A percentile compares a stretch with the other conserved stretches of the same genome.
Evolutionary conservation across 495 filamentous ascomycete genomes (phyloP).

Genomic region (Neurospora sp.): DNA sequence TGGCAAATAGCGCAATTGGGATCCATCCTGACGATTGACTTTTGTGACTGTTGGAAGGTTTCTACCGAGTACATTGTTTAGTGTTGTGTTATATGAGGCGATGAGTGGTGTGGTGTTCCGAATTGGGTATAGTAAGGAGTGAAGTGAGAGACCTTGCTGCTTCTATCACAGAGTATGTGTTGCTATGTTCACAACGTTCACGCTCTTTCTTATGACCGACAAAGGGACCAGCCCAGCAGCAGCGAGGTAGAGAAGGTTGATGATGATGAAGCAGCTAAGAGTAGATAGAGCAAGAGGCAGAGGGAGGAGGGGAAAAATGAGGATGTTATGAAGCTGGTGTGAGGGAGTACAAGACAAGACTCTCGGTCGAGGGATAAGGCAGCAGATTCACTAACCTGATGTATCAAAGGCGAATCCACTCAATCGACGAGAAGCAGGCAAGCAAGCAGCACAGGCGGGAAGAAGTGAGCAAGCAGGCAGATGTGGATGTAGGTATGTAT

Average conservation of each 20-base stretch:
- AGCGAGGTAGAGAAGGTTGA: slow-evolving; percentile 4
- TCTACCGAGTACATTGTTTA: slow-evolving; percentile 45
- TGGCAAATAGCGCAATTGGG: slow-evolving; percentile 65
- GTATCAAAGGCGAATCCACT: slow-evolving; percentile 18
- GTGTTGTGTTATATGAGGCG: slow-evolving; percentile 23
- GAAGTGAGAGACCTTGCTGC: background rate
- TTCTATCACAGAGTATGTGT: slow-evolving; percentile 16
- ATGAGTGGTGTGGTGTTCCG: slow-evolving; percentile 18
- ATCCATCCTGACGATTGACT: slow-evolving; percentile 48
- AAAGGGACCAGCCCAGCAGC: slow-evolving; percentile 23
- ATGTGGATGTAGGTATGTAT: slow-evolving; percentile 4
- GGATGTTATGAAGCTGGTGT: slow-evolving; percentile 19
- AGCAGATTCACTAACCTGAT: slow-evolving; percentile 31
- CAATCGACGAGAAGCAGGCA: slow-evolving; percentile 2
- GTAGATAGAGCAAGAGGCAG: slow-evolving; percentile 2
- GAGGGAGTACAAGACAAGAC: slow-evolving; percentile 10
- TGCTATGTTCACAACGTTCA: slow-evolving; percentile 21
- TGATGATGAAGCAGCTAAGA: background rate
- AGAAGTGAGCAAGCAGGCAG: slow-evolving; percentile 1
- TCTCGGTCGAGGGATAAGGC: slow-evolving; percentile 8
- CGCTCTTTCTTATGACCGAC: slow-evolving; percentile 23
- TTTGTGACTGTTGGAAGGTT: slow-evolving; percentile 24
- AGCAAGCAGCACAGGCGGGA: slow-evolving; percentile 3
- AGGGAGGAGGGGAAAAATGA: slow-evolving; percentile 7
- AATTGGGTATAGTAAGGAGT: slow-evolving; percentile 21